Evolutionary conservation across 1,139 yeast genomes (phyloP).

Genomic region (Blastobotrys apis): DNA sequence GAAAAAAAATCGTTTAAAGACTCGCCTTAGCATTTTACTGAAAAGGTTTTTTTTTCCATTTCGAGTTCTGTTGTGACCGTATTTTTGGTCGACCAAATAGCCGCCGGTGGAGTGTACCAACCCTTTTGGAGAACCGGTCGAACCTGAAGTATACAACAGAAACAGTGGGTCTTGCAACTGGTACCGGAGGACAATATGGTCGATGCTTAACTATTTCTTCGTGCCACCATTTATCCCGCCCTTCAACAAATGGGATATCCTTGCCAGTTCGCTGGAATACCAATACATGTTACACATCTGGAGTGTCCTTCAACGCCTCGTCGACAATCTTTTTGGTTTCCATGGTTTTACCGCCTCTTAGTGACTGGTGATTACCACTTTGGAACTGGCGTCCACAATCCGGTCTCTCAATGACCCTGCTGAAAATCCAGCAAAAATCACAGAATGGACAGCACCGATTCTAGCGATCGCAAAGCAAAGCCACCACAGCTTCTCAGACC

Average conservation of each 20-base stretch:
- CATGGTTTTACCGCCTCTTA: constrained; percentile 91
- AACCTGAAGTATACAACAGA: constrained; percentile 91
- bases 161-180: constrained; percentile 92
- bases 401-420: constrained; percentile 92
- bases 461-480: constrained; percentile 93
- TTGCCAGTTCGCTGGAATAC: constrained; percentile 86
- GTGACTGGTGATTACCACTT: constrained; percentile 88
- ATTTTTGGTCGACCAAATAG: constrained; percentile 80
- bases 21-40: too few relatives aligned
- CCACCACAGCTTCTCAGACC: constrained; percentile 92
- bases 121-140: constrained; percentile 98
- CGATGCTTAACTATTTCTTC: constrained; percentile 78
- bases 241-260: constrained; percentile 62
- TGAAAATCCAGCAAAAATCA: constrained; percentile 94
- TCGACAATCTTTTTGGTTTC: constrained; percentile 92
- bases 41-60: too few relatives aligned
- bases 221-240: constrained; percentile 94
- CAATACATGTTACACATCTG: constrained; percentile 73
- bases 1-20: too few relatives aligned
- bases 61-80: too few relatives aligned
- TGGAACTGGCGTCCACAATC: constrained; percentile 81
- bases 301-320: constrained; percentile 79
- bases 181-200: constrained; percentile 80
- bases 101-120: constrained; percentile 96
- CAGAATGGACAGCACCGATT: constrained; percentile 95